Evolutionary conservation across 345 rosid species (phyloP).

Genomic region (Sonneratia alba): DNA sequence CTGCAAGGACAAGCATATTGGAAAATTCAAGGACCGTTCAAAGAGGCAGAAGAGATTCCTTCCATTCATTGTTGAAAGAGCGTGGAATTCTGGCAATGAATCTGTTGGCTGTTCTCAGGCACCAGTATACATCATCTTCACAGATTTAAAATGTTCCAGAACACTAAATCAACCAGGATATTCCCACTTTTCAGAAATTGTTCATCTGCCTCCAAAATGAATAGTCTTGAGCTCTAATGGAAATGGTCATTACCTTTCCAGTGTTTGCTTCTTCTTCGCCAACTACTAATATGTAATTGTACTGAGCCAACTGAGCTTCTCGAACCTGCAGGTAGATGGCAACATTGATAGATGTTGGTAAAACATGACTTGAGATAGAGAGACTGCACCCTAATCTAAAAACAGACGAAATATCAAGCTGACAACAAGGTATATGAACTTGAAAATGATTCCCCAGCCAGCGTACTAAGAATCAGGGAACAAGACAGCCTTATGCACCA

Average conservation of each 20-base stretch:
- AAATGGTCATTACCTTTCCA: slow-evolving; percentile 46
- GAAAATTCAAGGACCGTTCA: neutral
- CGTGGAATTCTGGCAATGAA: neutral
- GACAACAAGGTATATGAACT: too few species aligned
- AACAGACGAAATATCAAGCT: too few species aligned
- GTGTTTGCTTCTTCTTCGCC: slow-evolving; percentile 73
- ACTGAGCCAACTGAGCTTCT: slow-evolving; percentile 92
- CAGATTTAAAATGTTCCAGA: neutral
- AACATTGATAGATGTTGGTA: neutral
- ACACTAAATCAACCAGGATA: neutral
- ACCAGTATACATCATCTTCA: too few species aligned
- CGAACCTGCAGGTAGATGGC: slow-evolving; percentile 44
- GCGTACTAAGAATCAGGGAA: neutral
- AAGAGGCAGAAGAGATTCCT: neutral
- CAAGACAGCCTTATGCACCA: neutral
- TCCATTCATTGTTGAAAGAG: neutral
- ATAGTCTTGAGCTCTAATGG: neutral
- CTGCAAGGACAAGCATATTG: slow-evolving; percentile 25
- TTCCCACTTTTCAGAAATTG: neutral
- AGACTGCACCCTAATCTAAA: too few species aligned
- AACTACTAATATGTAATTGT: slow-evolving; percentile 82
- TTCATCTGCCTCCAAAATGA: neutral
- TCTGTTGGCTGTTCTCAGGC: neutral
- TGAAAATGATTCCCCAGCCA: neutral
- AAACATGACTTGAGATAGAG: neutral